Evolutionary conservation across 129 eudicot species (phyloP).

Genomic region (Flaveria bidentis): DNA sequence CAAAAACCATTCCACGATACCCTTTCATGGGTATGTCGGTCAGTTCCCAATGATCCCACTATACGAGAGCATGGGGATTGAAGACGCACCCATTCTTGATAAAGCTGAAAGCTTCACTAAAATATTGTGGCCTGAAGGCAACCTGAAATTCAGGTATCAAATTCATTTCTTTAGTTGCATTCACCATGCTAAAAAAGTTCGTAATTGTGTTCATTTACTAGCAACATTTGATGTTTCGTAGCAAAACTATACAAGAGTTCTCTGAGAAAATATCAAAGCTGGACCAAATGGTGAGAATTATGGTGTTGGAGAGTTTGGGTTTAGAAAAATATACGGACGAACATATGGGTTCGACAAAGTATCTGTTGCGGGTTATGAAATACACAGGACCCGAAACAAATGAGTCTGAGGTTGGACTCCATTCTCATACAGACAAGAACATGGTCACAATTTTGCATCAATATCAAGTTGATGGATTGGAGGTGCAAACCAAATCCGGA

Average conservation of each 20-base stretch:
- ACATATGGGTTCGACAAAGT: slow-evolving; percentile 57
- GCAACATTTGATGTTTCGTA: slow-evolving; percentile 20
- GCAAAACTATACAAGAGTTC: slow-evolving; percentile 45
- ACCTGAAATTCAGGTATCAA: slow-evolving; percentile 50
- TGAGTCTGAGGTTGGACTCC: slow-evolving; percentile 51
- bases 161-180: not conserved
- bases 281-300: slow-evolving; percentile 55
- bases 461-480: slow-evolving; percentile 54
- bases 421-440: slow-evolving; percentile 64
- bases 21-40: slow-evolving; percentile 71
- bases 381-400: slow-evolving; percentile 53
- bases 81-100: slow-evolving; percentile 30
- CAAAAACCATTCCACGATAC: slow-evolving; percentile 48
- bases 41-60: slow-evolving; percentile 57
- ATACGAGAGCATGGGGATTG: slow-evolving; percentile 61
- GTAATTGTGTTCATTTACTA: not conserved
- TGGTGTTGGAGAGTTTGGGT: slow-evolving; percentile 65
- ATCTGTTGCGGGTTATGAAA: slow-evolving; percentile 61
- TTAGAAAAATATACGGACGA: slow-evolving; percentile 54
- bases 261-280: slow-evolving; percentile 52
- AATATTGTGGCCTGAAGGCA: slow-evolving; percentile 62
- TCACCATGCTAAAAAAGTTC: no score
- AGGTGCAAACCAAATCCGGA: slow-evolving; percentile 61
- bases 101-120: slow-evolving; percentile 43
- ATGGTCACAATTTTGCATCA: slow-evolving; percentile 63